Evolutionary conservation across 1,284 basidiomycete species (phyloP).

Genomic region (Cryptococcus jaspeensis): DNA sequence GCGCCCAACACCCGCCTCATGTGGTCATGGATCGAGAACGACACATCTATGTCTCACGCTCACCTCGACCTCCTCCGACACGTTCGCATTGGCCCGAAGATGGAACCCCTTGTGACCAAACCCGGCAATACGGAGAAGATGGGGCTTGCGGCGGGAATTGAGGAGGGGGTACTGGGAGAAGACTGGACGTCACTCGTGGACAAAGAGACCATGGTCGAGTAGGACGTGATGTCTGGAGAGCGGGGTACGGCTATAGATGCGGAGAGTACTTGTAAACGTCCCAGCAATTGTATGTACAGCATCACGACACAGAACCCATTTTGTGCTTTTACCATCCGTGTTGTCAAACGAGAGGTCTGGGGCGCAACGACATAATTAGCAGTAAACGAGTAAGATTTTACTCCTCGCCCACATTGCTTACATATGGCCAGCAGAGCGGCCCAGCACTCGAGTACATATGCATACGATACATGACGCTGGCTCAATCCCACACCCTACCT

Average conservation of each 20-base stretch:
- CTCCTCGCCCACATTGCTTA: no score
- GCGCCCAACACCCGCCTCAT: slow-evolving; percentile 68
- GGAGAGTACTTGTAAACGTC: no score
- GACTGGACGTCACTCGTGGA: slow-evolving; percentile 27
- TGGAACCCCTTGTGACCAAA: slow-evolving; percentile 27
- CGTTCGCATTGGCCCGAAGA: slow-evolving; percentile 33
- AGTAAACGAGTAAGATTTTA: no score
- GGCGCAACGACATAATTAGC: no score
- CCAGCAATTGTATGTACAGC: slow-evolving; percentile 2
- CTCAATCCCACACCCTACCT: no score
- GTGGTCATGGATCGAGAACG: slow-evolving; percentile 72
- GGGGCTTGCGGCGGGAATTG: slow-evolving; percentile 33
- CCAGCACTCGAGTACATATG: no score
- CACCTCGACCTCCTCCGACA: slow-evolving; percentile 62
- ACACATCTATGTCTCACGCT: slow-evolving; percentile 55
- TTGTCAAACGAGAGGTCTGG: no score
- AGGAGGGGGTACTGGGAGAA: slow-evolving; percentile 20
- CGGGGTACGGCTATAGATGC: neutral
- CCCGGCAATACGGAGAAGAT: slow-evolving; percentile 30
- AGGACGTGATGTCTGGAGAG: neutral
- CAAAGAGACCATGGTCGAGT: neutral
- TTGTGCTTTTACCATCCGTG: no score
- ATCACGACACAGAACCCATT: neutral
- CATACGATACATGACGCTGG: no score
- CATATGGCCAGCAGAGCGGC: no score